Percentiles rank a stretch among this genome's conserved stretches.
phyloP scores from a whole-genome alignment of 257 asterid genomes.

The Scutellaria barbata region DNA sequence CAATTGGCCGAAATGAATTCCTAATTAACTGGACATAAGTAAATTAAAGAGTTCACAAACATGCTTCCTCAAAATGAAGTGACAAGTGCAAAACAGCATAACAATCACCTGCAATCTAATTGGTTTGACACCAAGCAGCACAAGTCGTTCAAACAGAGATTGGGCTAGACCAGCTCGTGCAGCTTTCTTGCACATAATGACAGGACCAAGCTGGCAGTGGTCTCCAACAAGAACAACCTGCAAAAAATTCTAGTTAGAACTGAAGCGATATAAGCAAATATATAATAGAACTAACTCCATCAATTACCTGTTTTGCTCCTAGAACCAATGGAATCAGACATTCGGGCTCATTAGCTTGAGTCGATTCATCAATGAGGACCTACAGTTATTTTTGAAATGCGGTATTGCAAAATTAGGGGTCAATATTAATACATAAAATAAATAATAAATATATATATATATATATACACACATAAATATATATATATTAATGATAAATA shows the following conservation, averaged over 20 bases:
- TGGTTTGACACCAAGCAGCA: conserved; percentile 94
- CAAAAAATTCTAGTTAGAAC: conserved; percentile 24
- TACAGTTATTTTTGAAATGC: conserved; percentile 34
- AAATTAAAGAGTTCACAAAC: conserved; percentile 11
- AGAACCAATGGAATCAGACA: conserved; percentile 98
- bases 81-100: conserved; percentile 26
- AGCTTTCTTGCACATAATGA: conserved; percentile 99
- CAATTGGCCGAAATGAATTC: neutral
- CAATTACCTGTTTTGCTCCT: conserved; percentile 87
- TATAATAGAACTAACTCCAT: conserved; percentile 14
- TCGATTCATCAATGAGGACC: conserved; percentile 99
- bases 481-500: neutral
- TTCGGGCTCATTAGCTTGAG: conserved; percentile 97
- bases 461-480: neutral
- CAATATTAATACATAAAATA: conserved; percentile 10
- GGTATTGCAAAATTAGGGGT: conserved; percentile 8
- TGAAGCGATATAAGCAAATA: neutral
- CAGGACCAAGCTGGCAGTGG: conserved; percentile 99
- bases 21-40: conserved; percentile 16
- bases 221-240: conserved; percentile 98
- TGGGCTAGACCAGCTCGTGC: conserved; percentile 99
- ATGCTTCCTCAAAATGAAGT: conserved; percentile 19
- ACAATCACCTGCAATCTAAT: conserved; percentile 89
- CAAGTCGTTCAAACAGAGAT: conserved; percentile 96
- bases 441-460: neutral